Evolutionary conservation across 176 grass and related monocot genomes (phyloP).

Genomic region (Bonia amplexicaulis): DNA sequence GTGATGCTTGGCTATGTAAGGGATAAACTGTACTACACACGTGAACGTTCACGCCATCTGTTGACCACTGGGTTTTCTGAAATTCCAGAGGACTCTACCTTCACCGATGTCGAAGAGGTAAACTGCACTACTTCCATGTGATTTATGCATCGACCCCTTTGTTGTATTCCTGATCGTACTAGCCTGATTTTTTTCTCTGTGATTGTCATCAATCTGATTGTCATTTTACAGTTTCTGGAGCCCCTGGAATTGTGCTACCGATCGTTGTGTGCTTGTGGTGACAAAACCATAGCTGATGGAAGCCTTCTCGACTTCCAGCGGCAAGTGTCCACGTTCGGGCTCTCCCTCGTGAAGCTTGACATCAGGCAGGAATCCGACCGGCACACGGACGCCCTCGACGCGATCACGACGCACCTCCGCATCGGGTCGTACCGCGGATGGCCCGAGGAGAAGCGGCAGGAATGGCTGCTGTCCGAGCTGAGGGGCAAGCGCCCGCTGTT

Average conservation of each 20-base stretch:
- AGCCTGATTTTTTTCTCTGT: neutral
- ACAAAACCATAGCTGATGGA: slow-evolving; percentile 70
- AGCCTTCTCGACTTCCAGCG: slow-evolving; percentile 81
- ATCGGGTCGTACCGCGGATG: slow-evolving; percentile 74
- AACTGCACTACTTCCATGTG: too few relatives aligned
- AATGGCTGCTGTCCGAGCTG: slow-evolving; percentile 74
- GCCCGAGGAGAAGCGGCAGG: slow-evolving; percentile 67
- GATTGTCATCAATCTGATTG: neutral
- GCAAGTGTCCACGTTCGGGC: slow-evolving; percentile 74
- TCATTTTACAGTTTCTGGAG: slow-evolving; percentile 56
- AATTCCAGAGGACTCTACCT: slow-evolving; percentile 36
- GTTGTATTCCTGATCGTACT: neutral
- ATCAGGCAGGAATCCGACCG: slow-evolving; percentile 91
- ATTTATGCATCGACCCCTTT: too few relatives aligned
- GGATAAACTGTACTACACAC: slow-evolving; percentile 78
- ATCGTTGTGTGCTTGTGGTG: slow-evolving; percentile 55
- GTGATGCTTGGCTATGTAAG: slow-evolving; percentile 73
- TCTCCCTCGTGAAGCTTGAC: slow-evolving; percentile 74
- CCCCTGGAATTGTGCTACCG: slow-evolving; percentile 84
- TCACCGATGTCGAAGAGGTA: slow-evolving; percentile 60
- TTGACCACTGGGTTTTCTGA: slow-evolving; percentile 51
- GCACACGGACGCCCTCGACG: slow-evolving; percentile 79
- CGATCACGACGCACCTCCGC: slow-evolving; percentile 63
- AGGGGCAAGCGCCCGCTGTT: slow-evolving; percentile 65
- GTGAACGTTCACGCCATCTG: slow-evolving; percentile 58